A percentile compares a stretch with the other conserved stretches of the same genome.
phyloP scores from a whole-genome alignment of 257 asterid species.

The Solanum verrucosum region DNA sequence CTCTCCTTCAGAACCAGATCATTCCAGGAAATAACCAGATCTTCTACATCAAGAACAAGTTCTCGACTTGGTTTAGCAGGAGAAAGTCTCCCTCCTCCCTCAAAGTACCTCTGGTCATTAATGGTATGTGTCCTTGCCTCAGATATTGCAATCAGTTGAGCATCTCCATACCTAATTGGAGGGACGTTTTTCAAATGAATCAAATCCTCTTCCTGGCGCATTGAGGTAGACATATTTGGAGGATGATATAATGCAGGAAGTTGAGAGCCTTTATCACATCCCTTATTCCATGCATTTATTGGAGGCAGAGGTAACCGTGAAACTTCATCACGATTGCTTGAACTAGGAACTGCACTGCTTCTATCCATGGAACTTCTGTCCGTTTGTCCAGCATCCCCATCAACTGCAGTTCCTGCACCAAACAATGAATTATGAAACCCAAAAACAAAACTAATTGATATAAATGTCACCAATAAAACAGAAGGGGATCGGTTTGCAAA shows the following conservation, averaged over 20 bases:
- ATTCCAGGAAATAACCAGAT: constrained; percentile 75
- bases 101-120: constrained; percentile 13
- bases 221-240: constrained; percentile 25
- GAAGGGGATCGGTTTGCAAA: neutral
- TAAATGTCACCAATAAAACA: neutral
- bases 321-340: constrained; percentile 43
- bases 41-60: constrained; percentile 58
- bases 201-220: constrained; percentile 23
- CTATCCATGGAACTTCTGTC: constrained; percentile 31
- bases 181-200: constrained; percentile 30
- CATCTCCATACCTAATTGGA: constrained; percentile 23
- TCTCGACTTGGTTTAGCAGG: constrained; percentile 35
- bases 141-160: constrained; percentile 14
- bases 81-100: constrained; percentile 40
- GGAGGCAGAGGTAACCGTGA: constrained; percentile 24
- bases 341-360: constrained; percentile 27
- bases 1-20: constrained; percentile 80
- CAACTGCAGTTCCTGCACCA: constrained; percentile 25
- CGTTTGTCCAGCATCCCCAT: constrained; percentile 39
- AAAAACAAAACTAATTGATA: neutral
- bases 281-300: constrained; percentile 47
- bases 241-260: constrained; percentile 29
- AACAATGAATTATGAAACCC: neutral
- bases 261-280: constrained; percentile 42
- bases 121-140: constrained; percentile 24